Evolutionary conservation across 306 rosid species (phyloP).

Genomic region (Dryas octopetala): DNA sequence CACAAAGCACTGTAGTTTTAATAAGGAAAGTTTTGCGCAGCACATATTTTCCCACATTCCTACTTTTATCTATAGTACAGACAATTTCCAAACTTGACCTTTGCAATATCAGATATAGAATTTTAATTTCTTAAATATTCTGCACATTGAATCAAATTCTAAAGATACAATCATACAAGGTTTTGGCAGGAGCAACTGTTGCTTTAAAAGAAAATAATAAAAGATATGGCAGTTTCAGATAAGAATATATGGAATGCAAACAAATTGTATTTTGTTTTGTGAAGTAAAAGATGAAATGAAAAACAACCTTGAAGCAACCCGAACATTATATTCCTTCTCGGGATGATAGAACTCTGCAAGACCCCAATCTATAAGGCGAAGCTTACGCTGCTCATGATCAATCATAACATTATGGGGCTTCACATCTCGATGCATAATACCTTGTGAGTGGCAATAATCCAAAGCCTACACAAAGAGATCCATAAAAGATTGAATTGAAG

Average conservation of each 20-base stretch:
- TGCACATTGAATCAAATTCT: not conserved
- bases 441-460: slow-evolving; percentile 51
- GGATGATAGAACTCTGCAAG: slow-evolving; percentile 50
- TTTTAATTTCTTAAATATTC: not conserved
- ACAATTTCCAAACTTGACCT: not conserved
- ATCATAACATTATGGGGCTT: slow-evolving; percentile 52
- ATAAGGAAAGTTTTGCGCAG: not conserved
- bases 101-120: not conserved
- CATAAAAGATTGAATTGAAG: not conserved
- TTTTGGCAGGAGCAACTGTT: not conserved
- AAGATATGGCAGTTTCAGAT: not conserved
- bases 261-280: not conserved
- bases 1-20: too few relatives aligned
- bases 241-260: not conserved
- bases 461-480: slow-evolving; percentile 32
- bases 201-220: not conserved
- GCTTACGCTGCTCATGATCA: slow-evolving; percentile 48
- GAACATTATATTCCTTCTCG: slow-evolving; percentile 46
- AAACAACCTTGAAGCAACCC: slow-evolving; percentile 45
- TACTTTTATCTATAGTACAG: not conserved
- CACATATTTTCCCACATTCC: not conserved
- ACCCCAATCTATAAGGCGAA: slow-evolving; percentile 52
- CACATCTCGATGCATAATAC: slow-evolving; percentile 51
- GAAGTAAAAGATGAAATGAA: slow-evolving; percentile 1
- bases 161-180: not conserved